Evolutionary conservation across 2,329 filamentous ascomycete species (phyloP), one percentile per base, ranked within the genome.

Genomic region (Cladosporium sp.): DNA sequence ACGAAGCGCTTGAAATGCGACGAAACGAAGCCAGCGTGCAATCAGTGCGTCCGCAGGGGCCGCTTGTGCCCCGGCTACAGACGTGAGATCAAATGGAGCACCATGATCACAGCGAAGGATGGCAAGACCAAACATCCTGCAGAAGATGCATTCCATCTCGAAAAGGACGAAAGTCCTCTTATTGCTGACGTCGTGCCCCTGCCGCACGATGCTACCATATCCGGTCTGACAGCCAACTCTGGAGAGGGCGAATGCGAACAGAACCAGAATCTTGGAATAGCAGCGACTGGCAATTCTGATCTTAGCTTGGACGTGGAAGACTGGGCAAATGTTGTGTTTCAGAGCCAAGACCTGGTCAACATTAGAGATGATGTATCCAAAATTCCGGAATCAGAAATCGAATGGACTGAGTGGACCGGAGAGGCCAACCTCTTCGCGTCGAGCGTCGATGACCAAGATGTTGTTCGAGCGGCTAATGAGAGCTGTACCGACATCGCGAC

Each of bases 31-130:
- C 58, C 58, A 7, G 56, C 40, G 3, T 60, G 58, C 55, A 52
- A 58, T 35, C 58, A 60, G 35, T 60, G 58, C 34, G 50, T 50
- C 9, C 56, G 56, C 34, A 58, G 58, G 44, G 37, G 56, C 36
- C 42, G 56, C 13, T 25, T 51, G 25, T 60, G 58, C 39, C 59
- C 59, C 1, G 59, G 59, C 3, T 60, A 60, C 32, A 49, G 48
- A 34, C 37, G 42, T 35, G 56, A 60, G 32, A 54, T 60, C 17
- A 49, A 48, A 44, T 58, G 44, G 56, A 56, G 44, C 12, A 52
- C 59, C 13, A 60, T 58, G 20, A 48, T 48, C 44, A 45, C 51
- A 10, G 40, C 39, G n/a, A 28, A 45, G 9, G 17, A 42, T 32
- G 51, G 51, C 17, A 54, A 54, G 19, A 54, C 51, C 15, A 25